Conservation (phyloP, 1,284 basidiomycete genomes). For the Taiwanofungus camphoratus region DNA sequence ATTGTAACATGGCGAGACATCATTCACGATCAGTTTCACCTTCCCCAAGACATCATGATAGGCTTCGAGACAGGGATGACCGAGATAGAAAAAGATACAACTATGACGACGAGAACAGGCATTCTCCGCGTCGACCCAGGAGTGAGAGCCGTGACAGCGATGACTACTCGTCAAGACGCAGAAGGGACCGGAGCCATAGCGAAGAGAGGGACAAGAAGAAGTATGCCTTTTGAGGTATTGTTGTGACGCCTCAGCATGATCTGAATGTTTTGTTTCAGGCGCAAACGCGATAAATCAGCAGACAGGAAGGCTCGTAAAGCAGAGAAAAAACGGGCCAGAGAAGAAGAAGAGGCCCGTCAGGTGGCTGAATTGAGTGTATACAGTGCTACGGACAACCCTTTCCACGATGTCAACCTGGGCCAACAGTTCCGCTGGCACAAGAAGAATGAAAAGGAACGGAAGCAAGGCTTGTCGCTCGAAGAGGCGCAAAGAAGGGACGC, state of each 20-base stretch:
- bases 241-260: too few species aligned
- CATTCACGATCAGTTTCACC: constrained; percentile 46
- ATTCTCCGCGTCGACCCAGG: constrained; percentile 31
- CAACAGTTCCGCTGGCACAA: constrained; percentile 99
- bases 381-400: constrained; percentile 93
- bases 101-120: constrained; percentile 29
- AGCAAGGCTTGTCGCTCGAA: constrained; percentile 74
- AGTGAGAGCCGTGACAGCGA: constrained; percentile 38
- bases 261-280: constrained; percentile 34
- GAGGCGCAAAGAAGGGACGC: constrained; percentile 83
- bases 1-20: constrained; percentile 28
- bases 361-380: constrained; percentile 89
- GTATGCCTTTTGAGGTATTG: too few species aligned
- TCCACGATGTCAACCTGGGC: constrained; percentile 93
- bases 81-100: constrained; percentile 26
- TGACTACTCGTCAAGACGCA: constrained; percentile 29
- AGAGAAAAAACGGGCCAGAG: constrained; percentile 74
- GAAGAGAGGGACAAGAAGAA: constrained; percentile 46
- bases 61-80: constrained; percentile 18
- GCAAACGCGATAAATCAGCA: constrained; percentile 76
- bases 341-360: constrained; percentile 83
- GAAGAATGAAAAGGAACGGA: constrained; percentile 94
- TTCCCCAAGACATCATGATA: constrained; percentile 29
- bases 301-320: constrained; percentile 75
- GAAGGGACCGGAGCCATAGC: constrained; percentile 36